Base-by-base conservation (phyloP, 495 filamentous ascomycete genomes). In the Margaritispora aquatica region DNA sequence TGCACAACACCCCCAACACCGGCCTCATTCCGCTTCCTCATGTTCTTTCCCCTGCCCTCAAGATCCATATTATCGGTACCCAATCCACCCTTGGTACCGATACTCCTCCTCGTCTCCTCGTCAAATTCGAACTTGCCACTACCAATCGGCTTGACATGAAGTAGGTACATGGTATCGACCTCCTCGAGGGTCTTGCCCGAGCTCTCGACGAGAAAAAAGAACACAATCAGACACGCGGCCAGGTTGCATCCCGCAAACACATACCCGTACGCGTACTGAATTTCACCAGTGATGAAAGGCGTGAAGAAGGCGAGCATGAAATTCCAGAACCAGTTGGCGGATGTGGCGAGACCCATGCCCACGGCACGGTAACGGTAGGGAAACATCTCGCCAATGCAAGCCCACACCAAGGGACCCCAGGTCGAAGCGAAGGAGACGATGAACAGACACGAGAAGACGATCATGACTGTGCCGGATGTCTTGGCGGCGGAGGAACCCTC, bases 321-420 rank as follows among this genome's bases (percentile, higher is more conserved):
- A 71, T 95, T 96, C 86, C 86, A 94, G 56, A 85, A 81, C 91
- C 91, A 96, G 76, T 95, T 96, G 55, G 84, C 80, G 5, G 87
- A 84, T 0, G 91, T 94, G 17, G 87, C 86, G 19, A 92, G 67
- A 31, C 85, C 88, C 79, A 92, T 91, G 63, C 80, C 84, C 27
- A 83, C 80, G 20, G 87, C 88, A 46, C 89, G 83, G 71, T 91
- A 89, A 50, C 84, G 79, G 57, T 83, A 79, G 21, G 91, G 90
- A 70, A 90, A 96, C 66, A 94, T 82, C 74, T 96, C 90, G 53
- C 84, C 85, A 49, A 86, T 84, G 55, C 89, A 83, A 24, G 84
- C 80, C 90, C 90, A 95, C 44, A 92, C 80, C 26, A 92, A 86
- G 11, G 90, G 91, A 51, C 89, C 90, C 91, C 90, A 95, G 29